These are phyloP conservation scores for Stemphylium lycopersici DNA, from an alignment of 2,329 filamentous ascomycete species.

Conservation along the genomic window DNA sequence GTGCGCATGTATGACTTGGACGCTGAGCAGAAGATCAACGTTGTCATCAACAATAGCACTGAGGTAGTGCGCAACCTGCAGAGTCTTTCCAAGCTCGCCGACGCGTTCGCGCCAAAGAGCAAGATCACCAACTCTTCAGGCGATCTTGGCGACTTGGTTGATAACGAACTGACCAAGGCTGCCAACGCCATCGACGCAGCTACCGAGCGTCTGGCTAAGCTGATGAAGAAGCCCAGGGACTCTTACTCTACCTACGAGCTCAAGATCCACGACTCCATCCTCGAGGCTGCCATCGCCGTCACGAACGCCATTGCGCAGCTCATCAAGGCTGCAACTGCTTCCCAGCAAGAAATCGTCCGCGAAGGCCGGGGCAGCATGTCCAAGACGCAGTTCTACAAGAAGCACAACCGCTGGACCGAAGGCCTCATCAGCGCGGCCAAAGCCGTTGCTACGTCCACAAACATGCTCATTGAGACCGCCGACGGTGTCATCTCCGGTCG, in stretches of 20 bases:
- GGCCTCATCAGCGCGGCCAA: conserved; percentile 97
- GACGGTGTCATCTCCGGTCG: conserved; percentile 92
- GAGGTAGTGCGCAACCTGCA: conserved; percentile 95
- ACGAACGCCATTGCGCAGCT: conserved; percentile 92
- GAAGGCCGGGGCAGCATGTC: conserved; percentile 88
- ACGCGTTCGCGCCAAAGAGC: conserved; percentile 87
- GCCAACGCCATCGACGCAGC: conserved; percentile 95
- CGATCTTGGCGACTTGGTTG: conserved; percentile 91
- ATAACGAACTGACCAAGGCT: conserved; percentile 88
- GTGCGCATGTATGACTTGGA: conserved; percentile 93
- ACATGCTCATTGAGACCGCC: conserved; percentile 95
- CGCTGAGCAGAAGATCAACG: conserved; percentile 89
- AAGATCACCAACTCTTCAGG: conserved; percentile 80
- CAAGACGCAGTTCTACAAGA: conserved; percentile 97
- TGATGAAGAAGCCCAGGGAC: conserved; percentile 96
- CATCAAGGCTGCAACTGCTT: conserved; percentile 91
- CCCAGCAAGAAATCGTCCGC: conserved; percentile 95
- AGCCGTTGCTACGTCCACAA: conserved; percentile 90
- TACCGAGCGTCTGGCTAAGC: conserved; percentile 83
- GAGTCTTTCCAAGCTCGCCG: conserved; percentile 89
- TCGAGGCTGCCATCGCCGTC: conserved; percentile 90
- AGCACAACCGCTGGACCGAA: conserved; percentile 99
- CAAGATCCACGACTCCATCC: conserved; percentile 91
- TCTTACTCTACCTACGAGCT: conserved; percentile 96
- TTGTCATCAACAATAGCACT: conserved; percentile 96